Conservation (phyloP, 768 basidiomycete genomes). For the Lentinula sp. region DNA sequence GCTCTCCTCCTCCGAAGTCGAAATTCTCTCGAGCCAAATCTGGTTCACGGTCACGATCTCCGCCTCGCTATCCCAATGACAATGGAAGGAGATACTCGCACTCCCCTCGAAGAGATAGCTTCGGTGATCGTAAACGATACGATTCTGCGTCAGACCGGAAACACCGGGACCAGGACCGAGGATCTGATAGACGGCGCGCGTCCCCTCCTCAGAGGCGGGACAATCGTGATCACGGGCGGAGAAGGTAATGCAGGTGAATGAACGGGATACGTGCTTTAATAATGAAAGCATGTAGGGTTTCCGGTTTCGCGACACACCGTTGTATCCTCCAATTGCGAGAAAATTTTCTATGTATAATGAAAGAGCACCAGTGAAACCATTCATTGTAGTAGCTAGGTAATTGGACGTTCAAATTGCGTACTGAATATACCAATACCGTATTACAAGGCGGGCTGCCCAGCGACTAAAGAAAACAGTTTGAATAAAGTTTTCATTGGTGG, state of each 20-base stretch:
- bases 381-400: too few species aligned
- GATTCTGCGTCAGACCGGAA: neutral
- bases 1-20: neutral
- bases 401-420: too few species aligned
- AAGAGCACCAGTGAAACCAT: too few species aligned
- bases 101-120: neutral
- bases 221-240: neutral
- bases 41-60: slow-evolving; percentile 1
- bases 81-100: neutral
- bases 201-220: neutral
- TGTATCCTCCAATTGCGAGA: neutral
- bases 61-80: neutral
- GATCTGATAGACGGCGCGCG: neutral
- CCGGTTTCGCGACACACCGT: neutral
- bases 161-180: neutral
- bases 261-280: neutral
- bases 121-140: neutral
- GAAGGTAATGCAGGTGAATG: neutral
- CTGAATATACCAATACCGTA: too few species aligned
- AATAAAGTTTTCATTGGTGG: too few species aligned
- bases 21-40: neutral
- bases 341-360: neutral
- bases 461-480: too few species aligned
- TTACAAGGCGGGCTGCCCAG: too few species aligned
- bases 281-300: neutral